Base-by-base conservation (phyloP, 1,284 basidiomycete genomes). In the Coniferiporia sulphurascens region DNA sequence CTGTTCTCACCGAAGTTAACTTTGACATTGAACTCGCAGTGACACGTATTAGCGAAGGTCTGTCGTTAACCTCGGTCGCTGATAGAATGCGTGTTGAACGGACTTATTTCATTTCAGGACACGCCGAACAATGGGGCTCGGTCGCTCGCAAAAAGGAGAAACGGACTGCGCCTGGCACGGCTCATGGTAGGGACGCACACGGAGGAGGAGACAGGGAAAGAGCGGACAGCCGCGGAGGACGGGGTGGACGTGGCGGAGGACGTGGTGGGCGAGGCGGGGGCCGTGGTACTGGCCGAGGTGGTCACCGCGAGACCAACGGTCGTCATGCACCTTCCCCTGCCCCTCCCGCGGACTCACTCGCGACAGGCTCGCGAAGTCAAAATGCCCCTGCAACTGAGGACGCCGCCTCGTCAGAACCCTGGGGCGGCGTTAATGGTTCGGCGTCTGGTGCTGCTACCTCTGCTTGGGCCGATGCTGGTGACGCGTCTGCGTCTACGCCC, bases 61-160 rank as follows among this genome's bases (percentile, higher is more conserved):
- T n/a, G 74, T 67, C 17, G 13, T 55, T 45, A 58, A 58, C 50
- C 36, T 48, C 50, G 57, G 35, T 56, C 57, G 52, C 41, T 50
- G 35, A 65, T 21, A 51, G 55, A 61, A 56, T 62, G 46, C 35
- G 59, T 51, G 58, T 46, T 61, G 49, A 59, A 53, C 4, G 54
- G 60, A 52, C 22, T 32, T 57, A 65, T 61, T 48, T 65, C 50
- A 58, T 62, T 52, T 19, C 69, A 93, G 92, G 92, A 68, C 81
- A 81, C 65, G 88, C 81, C 48, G 83, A 87, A 71, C 91, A 91
- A 73, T 95, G 93, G 90, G 91, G 85, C 49, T 85, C 89, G 51
- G 92, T 94, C 64, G 86, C 85, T 66, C 85, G 84, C 72, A 95
- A 94, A 83, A 95, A 93, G 78, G 87, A 91, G 71, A 93, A 92